Evolutionary conservation across 148 eudicot genomes (phyloP), one percentile per base, ranked within the genome.

Genomic region (Tetragonia tetragonoides): DNA sequence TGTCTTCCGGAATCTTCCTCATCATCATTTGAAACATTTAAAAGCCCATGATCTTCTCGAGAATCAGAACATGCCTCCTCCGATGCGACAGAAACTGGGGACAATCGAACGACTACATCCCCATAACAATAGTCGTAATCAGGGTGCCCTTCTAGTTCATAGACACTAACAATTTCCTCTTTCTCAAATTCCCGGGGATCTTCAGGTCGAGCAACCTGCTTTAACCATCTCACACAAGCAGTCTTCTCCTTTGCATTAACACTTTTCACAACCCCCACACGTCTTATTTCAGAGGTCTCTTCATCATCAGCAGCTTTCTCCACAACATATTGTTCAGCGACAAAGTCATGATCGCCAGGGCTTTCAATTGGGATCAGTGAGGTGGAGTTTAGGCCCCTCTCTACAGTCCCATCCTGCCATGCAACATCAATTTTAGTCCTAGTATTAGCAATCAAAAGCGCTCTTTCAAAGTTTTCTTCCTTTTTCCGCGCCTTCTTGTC

Each of bases 101-200:
- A 87, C 80, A 93, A 85, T 63, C 97, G 91, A 80, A 96, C 92
- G 85, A 96, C 99, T 21, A 91, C 93, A 85, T 96, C 99, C 49
- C 99, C 99, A 80, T 96, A 89, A 83, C 98, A 96, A 77, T 96
- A 96, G 74, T 96, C 98, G 87, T 84, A 93, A 83, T 96, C 98
- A 78, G 93, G 99, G 76, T 96, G 97, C 60, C 89, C 93, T 84
- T 96, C 98, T 61, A 96, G 90, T 88, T 93, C 98, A 89, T 96
- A 96, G 42, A 96, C 99, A 83, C 99, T 96, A 42, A 93, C 99
- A 65, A 93, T 80, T 82, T 96, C 99, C 83, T 91, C 97, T 77
- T 89, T 88, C 42, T 90, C 93, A 77, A 96, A 96, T 82, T 89
- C 97, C 54, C 90, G 86, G 28, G 86, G 89, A 79, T 91, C 99